Base-by-base conservation (phyloP, 1,284 basidiomycete species). In the Kwoniella shivajii region DNA sequence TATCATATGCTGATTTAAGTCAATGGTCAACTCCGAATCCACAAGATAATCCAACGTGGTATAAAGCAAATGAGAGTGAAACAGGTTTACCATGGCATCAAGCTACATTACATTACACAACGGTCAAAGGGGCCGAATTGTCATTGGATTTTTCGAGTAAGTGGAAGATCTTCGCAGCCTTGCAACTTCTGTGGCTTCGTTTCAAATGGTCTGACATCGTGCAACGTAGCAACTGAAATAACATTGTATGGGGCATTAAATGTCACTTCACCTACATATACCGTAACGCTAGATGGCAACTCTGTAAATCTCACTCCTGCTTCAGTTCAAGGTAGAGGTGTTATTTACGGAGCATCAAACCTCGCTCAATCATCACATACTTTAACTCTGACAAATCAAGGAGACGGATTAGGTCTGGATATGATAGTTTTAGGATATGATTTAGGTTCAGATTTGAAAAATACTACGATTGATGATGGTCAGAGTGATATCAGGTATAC, bases 11-110 rank as follows among this genome's bases (percentile, higher is more conserved):
- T 16, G 65, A 73, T 58, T 65, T 67, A 37, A 54, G 51, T 3
- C 66, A 72, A 24, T 77, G 78, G 78, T 43, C 50, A 18, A 78
- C 77, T 3, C 77, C 77, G 4, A 69, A 78, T 64, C 77, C 76
- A 0, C 71, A 73, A 44, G 65, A 68, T 43, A 53, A 76, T 50
- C 75, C 76, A 5, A 61, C 61, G 4, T 73, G 71, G 71, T 77
- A 66, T 55, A 75, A 74, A 50, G 64, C 59, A 13, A 62, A 48
- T n/a, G 27, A 49, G 18, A 60, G 64, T 9, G 69, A 63, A 31
- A 75, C 76, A 3, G 67, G 68, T 3, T 59, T 61, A n/a, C 60
- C 64, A 18, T 78, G 74, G 75, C 68, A 77, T 58, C 62, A 78
- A 51, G 71, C 68, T 1, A 77, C 75, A 7, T 71, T 71, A 36